phyloP scores from a whole-genome alignment of 2,329 filamentous ascomycete species.

The Paecilomyces niveus region DNA sequence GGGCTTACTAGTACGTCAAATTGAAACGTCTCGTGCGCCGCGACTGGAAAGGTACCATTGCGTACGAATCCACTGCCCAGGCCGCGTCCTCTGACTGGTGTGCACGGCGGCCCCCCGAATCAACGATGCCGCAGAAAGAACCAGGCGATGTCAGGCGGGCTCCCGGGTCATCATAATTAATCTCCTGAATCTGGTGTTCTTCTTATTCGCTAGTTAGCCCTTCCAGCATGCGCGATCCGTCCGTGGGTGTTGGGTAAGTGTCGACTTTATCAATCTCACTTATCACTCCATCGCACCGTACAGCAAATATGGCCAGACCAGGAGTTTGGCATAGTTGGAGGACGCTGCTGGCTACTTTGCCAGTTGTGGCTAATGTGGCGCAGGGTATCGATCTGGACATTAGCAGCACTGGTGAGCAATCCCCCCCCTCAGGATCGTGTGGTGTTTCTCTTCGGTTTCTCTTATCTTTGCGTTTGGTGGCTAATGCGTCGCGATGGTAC shows the following conservation, averaged over 20 bases:
- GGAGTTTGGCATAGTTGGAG: background rate
- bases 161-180: background rate
- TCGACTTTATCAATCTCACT: background rate
- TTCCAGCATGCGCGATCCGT: background rate
- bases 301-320: background rate
- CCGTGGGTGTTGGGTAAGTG: background rate
- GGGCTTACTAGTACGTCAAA: background rate
- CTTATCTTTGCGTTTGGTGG: background rate
- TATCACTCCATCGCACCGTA: background rate
- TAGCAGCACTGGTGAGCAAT: background rate
- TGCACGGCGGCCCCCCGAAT: background rate
- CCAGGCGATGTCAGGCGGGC: background rate
- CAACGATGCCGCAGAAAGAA: background rate
- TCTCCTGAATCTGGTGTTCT: background rate
- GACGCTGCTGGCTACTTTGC: background rate
- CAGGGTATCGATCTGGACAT: background rate
- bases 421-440: background rate
- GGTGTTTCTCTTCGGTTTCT: background rate
- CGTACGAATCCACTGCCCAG: background rate
- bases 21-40: background rate
- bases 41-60: background rate
- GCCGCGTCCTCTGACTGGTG: background rate
- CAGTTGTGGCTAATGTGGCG: background rate
- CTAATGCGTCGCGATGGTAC: background rate
- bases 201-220: background rate